Percentiles rank a stretch among this genome's conserved stretches.
phyloP scores from a whole-genome alignment of 2,329 filamentous ascomycete species.

The Aspergillus intermedius region DNA sequence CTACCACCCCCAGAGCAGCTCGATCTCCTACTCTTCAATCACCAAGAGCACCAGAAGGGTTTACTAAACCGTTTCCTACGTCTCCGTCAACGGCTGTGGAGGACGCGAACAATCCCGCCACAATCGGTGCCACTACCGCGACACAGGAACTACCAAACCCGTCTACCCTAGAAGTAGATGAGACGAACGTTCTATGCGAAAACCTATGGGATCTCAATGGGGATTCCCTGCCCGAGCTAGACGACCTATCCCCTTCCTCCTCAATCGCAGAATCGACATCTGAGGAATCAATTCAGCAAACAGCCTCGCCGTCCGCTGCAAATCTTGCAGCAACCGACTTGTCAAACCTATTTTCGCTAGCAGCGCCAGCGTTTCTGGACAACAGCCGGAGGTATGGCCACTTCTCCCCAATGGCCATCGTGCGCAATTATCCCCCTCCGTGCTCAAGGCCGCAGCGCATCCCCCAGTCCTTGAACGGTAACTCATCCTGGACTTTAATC shows the following conservation, averaged over 20 bases:
- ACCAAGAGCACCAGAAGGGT: not conserved
- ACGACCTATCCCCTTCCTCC: constrained; percentile 21
- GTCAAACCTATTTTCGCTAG: constrained; percentile 20
- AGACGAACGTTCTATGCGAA: constrained; percentile 18
- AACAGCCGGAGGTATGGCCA: constrained; percentile 12
- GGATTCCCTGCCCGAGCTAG: constrained; percentile 26
- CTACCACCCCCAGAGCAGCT: not conserved
- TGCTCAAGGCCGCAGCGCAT: constrained; percentile 21
- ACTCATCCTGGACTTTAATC: constrained; percentile 51
- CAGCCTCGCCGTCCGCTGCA: constrained; percentile 11
- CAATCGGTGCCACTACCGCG: not conserved
- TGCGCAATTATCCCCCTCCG: constrained; percentile 27
- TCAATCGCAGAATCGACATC: constrained; percentile 15
- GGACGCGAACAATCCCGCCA: not conserved
- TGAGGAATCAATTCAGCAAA: constrained; percentile 10
- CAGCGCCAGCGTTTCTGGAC: constrained; percentile 14
- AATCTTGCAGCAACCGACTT: constrained; percentile 14
- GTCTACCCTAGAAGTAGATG: constrained; percentile 9
- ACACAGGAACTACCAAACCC: not conserved
- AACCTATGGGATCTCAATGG: constrained; percentile 27
- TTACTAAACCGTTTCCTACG: not conserved
- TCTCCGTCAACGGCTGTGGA: not conserved
- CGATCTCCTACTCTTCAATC: not conserved
- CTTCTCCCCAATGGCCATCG: constrained; percentile 28
- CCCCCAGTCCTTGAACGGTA: constrained; percentile 33